These are phyloP conservation scores for Chalara sp. DNA, from an alignment of 2,329 filamentous ascomycete species.

Conservation along the genomic window DNA sequence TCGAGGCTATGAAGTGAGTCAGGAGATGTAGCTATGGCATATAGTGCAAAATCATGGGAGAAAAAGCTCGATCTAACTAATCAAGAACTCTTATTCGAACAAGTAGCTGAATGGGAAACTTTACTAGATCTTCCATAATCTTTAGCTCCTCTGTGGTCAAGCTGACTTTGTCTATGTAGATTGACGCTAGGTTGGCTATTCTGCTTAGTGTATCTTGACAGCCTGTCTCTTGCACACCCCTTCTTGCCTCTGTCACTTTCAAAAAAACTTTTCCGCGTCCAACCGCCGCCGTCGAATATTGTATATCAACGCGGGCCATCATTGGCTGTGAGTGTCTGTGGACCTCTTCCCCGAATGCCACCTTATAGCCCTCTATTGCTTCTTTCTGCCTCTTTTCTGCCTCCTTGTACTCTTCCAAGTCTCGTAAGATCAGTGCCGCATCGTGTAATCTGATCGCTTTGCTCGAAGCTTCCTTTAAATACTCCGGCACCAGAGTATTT, in stretches of 20 bases:
- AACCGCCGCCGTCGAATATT: conserved; percentile 2
- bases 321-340: neutral
- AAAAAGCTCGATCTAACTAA: too few relatives aligned
- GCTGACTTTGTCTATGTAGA: neutral
- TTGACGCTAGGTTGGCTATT: conserved; percentile 8
- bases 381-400: conserved; percentile 6
- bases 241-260: conserved; percentile 8
- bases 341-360: conserved; percentile 1
- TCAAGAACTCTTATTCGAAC: too few relatives aligned
- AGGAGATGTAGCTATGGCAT: too few relatives aligned
- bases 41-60: too few relatives aligned
- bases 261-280: conserved; percentile 5
- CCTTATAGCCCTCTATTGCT: conserved; percentile 10
- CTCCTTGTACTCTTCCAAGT: conserved; percentile 3
- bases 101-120: too few relatives aligned
- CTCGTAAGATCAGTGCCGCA: conserved; percentile 1
- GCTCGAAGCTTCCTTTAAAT: neutral
- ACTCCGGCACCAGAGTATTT: neutral
- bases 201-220: conserved; percentile 6
- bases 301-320: conserved; percentile 2
- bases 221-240: conserved; percentile 3
- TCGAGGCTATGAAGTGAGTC: too few relatives aligned
- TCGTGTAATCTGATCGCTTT: conserved; percentile 3
- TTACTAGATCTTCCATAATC: neutral
- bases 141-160: conserved; percentile 6